Evolutionary conservation across 2,329 filamentous ascomycete species (phyloP).

Genomic region (Lachnellula occidentalis): DNA sequence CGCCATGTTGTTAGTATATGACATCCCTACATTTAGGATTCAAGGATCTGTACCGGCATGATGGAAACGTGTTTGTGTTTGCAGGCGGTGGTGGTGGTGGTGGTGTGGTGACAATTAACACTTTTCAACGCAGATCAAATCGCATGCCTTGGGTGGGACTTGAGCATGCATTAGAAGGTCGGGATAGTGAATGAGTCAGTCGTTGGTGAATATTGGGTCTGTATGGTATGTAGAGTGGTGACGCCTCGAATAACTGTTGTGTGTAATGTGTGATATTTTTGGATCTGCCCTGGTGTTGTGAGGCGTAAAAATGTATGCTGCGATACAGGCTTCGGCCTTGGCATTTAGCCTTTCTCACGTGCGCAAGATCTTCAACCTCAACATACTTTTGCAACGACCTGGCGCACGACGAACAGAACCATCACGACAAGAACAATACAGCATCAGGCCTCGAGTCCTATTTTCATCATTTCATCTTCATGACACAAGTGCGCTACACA

Average conservation of each 20-base stretch:
- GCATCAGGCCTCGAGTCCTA: background rate
- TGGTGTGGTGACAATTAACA: conserved; percentile 2
- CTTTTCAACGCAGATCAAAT: conserved; percentile 15
- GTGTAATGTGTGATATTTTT: background rate
- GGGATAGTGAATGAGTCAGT: background rate
- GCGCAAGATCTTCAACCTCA: background rate
- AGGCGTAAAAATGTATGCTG: background rate
- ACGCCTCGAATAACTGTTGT: background rate
- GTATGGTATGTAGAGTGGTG: background rate
- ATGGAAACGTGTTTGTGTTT: conserved; percentile 1
- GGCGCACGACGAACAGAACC: no score
- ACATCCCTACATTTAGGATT: conserved; percentile 3
- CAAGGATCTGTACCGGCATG: conserved; percentile 23
- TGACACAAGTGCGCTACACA: background rate
- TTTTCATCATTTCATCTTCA: background rate
- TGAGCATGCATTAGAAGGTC: conserved; percentile 11
- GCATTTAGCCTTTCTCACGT: background rate
- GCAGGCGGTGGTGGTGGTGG: background rate
- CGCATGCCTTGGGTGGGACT: conserved; percentile 12
- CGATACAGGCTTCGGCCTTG: background rate
- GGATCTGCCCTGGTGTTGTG: background rate
- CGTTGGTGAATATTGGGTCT: background rate
- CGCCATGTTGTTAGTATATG: conserved; percentile 18
- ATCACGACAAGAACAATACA: no score
- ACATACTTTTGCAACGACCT: no score